Base-by-base conservation (phyloP, 2,329 filamentous ascomycete species). In the Amesomyces nigricolor region DNA sequence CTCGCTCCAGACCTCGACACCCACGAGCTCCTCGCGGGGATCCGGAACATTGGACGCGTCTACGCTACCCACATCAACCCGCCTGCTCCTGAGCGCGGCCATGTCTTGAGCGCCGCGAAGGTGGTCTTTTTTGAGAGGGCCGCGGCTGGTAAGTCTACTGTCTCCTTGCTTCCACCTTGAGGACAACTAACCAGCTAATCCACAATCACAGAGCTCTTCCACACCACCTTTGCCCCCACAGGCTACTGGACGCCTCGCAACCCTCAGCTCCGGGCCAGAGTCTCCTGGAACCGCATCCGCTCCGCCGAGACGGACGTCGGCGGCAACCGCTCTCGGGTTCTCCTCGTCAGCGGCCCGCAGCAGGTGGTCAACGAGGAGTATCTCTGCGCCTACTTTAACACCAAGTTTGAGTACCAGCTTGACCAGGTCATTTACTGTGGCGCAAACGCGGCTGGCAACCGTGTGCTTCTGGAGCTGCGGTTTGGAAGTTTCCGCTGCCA, bases 401-500 rank as follows among this genome's bases (percentile, higher is more conserved):
- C 49, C 5, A 69, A 72, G 22, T 75, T 81, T 53, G 65, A 67
- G 2, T 82, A 75, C 59, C 70, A 82, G 61, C 56, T 77, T 7
- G 80, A 82, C 57, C 63, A 67, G 47, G 65, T 78, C 11, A 4
- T 58, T 11, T 17, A 47, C 7, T 51, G 22, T 13, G 38, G 51
- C 9, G 3, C 7, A 4, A 53, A 22, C 43, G 14, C 17, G 13
- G 55, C 47, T 10, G 47, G 53, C 19, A 11, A 16, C 6, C 47
- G 61, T 5, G 58, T 56, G 30, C 40, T 63, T 38, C 37, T 63
- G 9, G 78, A 81, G 69, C 79, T 75, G 60, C 71, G 74, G 10
- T 83, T 83, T 60, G 78, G 77, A 0, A 80, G 78, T 53, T 82
- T 73, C 56, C 73, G 78, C 0, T 79, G 76, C 66, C 80, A 83